phyloP scores from a whole-genome alignment of 1,139 yeast species.

The Eremothecium coryli region DNA sequence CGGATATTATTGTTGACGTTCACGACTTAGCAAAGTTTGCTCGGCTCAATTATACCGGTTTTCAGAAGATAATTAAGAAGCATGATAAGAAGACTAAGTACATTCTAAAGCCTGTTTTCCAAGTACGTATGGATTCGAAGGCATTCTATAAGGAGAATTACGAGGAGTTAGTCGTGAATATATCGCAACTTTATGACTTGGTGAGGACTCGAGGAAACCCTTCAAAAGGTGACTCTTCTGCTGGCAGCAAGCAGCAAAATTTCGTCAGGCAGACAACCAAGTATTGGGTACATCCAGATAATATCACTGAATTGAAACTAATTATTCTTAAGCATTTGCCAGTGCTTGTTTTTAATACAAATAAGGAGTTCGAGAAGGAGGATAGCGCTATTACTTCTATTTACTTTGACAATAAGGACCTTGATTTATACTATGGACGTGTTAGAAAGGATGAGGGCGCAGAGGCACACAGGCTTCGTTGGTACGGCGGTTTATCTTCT shows the following conservation, averaged over 20 bases:
- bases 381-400: constrained; percentile 95
- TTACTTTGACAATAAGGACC: constrained; percentile 79
- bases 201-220: constrained; percentile 96
- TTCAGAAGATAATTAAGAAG: constrained; percentile 89
- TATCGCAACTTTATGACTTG: constrained; percentile 80
- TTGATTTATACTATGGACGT: constrained; percentile 91
- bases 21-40: constrained; percentile 93
- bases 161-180: constrained; percentile 77
- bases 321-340: constrained; percentile 90
- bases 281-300: constrained; percentile 98
- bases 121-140: constrained; percentile 82
- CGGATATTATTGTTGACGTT: constrained; percentile 93
- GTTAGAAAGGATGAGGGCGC: constrained; percentile 97
- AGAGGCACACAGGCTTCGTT: constrained; percentile 93
- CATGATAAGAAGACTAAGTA: constrained; percentile 87
- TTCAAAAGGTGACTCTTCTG: constrained; percentile 83
- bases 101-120: constrained; percentile 82
- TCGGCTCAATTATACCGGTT: constrained; percentile 88
- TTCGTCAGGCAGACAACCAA: constrained; percentile 97
- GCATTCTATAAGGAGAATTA: constrained; percentile 94
- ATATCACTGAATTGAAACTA: constrained; percentile 92
- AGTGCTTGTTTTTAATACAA: constrained; percentile 89
- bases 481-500: constrained; percentile 97
- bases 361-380: constrained; percentile 88
- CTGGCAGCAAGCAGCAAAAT: constrained; percentile 96